Base-by-base conservation (phyloP, 352 stramenopile species). In the Phytophthora idaei region DNA sequence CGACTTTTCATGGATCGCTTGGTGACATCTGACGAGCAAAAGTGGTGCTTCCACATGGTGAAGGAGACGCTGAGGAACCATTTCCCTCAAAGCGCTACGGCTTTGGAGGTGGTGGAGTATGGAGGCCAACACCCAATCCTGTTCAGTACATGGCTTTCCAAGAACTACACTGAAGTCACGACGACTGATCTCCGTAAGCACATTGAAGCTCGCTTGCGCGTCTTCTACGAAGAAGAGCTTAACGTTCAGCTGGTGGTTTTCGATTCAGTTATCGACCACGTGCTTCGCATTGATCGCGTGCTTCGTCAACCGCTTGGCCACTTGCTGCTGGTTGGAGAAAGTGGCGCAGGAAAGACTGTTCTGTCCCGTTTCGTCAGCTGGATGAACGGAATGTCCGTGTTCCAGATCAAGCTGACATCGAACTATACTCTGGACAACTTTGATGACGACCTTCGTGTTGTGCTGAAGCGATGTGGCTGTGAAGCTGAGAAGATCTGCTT, bases 321-420 rank as follows among this genome's bases (percentile, higher is more conserved):
- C 72, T 77, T 99, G 57, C 80, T 99, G 12, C 78, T 99, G 27
- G 98, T 99, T 32, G 98, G 98, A 56, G 98, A 99, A 76, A 98
- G 93, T 47, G 98, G 98, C 25, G 97, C 97, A 11, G 98, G 98
- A 53, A 99, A 99, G 79, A 99, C 98, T 28, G 97, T 99, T 34
- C 78, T 99, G 3, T 99, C 95, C 21, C 97, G 98, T 44, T 99
- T 99, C 76, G 98, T 99, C 48, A 98, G 96, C 45, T 99, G 98
- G 98, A 99, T 99, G 97, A 99, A 99, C 62, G 98, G 98, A 21
- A 97, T 99, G 64, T 97, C 89, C 17, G 98, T 99, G n/a, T 99
- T 99, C 80, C 97, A 99, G 75, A 99, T 99, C 80, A 99, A 99
- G 71, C 87, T 98, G 2, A 99, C 97, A 53, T 98, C 96, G 12